Percentiles rank a stretch among this genome's conserved stretches.
These are phyloP conservation scores for Chaetomium sp. DNA, from an alignment of 2,329 filamentous ascomycete genomes.

Conservation along the genomic window DNA sequence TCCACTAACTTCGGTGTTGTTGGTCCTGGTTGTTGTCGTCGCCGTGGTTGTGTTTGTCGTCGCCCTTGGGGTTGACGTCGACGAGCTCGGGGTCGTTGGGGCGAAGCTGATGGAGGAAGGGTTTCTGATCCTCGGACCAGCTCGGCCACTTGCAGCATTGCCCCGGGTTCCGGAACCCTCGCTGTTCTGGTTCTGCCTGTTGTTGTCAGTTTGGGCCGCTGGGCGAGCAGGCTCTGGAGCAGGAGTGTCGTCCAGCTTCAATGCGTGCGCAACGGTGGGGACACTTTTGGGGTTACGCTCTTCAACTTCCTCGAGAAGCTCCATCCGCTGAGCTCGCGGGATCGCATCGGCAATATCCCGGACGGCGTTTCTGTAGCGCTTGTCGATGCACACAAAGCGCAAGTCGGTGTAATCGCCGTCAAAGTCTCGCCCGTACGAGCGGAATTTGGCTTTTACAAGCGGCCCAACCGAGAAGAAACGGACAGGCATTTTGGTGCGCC, in stretches of 20 bases:
- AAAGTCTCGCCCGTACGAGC: not conserved
- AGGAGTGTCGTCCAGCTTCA: not conserved
- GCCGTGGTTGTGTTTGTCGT: no score
- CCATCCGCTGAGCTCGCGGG: no score
- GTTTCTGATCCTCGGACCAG: no score
- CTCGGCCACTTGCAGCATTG: no score
- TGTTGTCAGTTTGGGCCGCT: not conserved
- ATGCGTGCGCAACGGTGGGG: not conserved
- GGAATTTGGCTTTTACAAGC: constrained; percentile 2
- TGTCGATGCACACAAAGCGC: not conserved
- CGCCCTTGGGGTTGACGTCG: no score
- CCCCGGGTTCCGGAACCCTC: no score
- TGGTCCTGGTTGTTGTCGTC: no score
- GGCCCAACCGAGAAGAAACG: not conserved
- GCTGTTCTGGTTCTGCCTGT: not conserved
- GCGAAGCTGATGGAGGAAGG: no score
- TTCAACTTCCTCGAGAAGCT: not conserved
- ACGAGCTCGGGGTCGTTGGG: no score
- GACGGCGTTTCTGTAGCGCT: not conserved
- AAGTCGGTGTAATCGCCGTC: not conserved
- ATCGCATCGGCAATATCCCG: not conserved
- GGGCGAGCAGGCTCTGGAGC: not conserved
- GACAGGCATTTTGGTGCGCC: not conserved
- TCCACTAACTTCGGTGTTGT: no score
- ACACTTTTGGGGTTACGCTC: not conserved